These are phyloP conservation scores for Solanum okadae DNA, from an alignment of 257 asterid species.

Conservation along the genomic window DNA sequence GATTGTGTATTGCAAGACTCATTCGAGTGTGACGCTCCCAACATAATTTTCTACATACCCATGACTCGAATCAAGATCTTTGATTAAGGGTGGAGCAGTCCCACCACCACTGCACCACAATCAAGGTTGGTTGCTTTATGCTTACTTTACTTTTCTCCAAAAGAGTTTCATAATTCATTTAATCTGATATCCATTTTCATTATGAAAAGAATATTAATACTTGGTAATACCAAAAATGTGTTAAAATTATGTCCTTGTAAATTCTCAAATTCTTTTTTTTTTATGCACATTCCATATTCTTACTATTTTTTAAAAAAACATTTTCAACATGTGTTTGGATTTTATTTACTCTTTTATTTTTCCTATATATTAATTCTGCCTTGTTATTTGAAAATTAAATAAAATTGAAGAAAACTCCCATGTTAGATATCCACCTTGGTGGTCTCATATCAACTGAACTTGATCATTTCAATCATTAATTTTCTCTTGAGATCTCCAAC, in stretches of 20 bases:
- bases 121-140: neutral
- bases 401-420: conserved; percentile 26
- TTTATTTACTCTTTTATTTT: neutral
- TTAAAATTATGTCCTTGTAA: neutral
- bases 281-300: neutral
- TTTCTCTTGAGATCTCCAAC: conserved; percentile 37
- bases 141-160: neutral
- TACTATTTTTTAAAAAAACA: neutral
- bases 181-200: neutral
- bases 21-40: fast-evolving
- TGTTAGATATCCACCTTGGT: conserved; percentile 28
- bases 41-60: fast-evolving
- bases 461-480: conserved; percentile 11
- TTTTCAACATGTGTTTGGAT: neutral
- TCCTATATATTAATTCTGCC: conserved; percentile 19
- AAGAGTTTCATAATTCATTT: neutral
- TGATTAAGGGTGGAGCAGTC: neutral
- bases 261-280: neutral
- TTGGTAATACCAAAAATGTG: neutral
- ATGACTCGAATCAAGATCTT: too few relatives aligned
- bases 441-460: conserved; percentile 31
- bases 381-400: conserved; percentile 25
- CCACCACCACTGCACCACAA: too few relatives aligned
- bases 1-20: fast-evolving
- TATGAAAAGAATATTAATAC: neutral